Conservation (phyloP, 331 rosid genomes). For the Quercus phellos region DNA sequence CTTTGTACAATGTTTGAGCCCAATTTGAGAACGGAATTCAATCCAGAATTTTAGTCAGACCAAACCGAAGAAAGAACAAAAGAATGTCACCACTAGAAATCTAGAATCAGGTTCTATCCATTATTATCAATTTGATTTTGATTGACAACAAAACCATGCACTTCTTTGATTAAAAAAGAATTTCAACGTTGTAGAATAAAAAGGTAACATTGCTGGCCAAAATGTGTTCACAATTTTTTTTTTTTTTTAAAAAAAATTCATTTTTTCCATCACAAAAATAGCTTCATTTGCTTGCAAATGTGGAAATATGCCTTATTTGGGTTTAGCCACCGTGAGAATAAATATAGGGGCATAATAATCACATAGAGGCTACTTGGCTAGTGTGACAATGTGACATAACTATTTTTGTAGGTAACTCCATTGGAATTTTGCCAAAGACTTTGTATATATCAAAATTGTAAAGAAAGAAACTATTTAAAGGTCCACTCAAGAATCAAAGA, state of each 20-base stretch:
- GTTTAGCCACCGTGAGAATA: too few species aligned
- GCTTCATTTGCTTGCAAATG: constrained; percentile 5
- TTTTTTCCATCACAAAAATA: too few species aligned
- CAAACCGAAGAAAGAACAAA: background rate
- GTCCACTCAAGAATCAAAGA: background rate
- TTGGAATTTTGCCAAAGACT: too few species aligned
- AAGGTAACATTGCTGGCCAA: constrained; percentile 24
- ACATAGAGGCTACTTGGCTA: background rate
- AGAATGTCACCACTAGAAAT: constrained; percentile 18
- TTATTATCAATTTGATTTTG: constrained; percentile 13
- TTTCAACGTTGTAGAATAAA: constrained; percentile 24
- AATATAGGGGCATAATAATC: too few species aligned
- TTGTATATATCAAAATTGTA: background rate
- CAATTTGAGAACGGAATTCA: background rate
- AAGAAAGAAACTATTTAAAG: background rate
- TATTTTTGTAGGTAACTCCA: background rate
- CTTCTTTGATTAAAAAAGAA: constrained; percentile 32
- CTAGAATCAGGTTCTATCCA: constrained; percentile 30
- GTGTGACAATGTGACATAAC: background rate
- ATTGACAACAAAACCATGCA: constrained; percentile 14
- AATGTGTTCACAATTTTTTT: constrained; percentile 22
- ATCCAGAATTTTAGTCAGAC: background rate
- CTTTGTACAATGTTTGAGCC: background rate
- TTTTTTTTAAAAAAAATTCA: background rate
- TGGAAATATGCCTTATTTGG: constrained; percentile 18